These are phyloP conservation scores for Crithidia brevicula DNA, from an alignment of 208 protist genomes.

Conservation along the genomic window DNA sequence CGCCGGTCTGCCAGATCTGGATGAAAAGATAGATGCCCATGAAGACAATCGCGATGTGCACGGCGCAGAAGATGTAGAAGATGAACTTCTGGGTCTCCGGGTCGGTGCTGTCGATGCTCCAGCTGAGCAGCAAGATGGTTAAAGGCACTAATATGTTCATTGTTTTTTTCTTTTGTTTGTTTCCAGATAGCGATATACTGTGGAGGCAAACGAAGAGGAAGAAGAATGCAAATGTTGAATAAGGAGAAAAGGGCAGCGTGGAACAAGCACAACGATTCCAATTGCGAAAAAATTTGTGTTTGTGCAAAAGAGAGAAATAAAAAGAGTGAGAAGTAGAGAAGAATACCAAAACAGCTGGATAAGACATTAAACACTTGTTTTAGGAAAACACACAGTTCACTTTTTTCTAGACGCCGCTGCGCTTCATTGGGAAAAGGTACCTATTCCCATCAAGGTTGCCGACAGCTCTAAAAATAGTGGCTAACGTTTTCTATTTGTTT, in stretches of 20 bases:
- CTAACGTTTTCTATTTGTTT: too few species aligned
- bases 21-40: conserved; percentile 53
- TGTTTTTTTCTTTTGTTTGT: background rate
- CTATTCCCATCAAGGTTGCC: too few species aligned
- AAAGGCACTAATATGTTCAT: conserved; percentile 82
- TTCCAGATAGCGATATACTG: too few species aligned
- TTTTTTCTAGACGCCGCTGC: too few species aligned
- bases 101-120: conserved; percentile 86
- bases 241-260: too few species aligned
- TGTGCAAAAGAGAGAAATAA: background rate
- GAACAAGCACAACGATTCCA: too few species aligned
- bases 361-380: too few species aligned
- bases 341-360: too few species aligned
- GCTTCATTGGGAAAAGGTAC: background rate
- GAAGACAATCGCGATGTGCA: conserved; percentile 55
- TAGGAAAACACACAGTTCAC: too few species aligned
- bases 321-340: background rate
- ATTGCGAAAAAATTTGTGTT: too few species aligned
- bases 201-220: conserved; percentile 2
- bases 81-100: conserved; percentile 61
- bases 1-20: conserved; percentile 49
- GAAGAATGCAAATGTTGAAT: too few species aligned
- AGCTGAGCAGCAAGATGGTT: conserved; percentile 72
- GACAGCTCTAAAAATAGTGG: too few species aligned
- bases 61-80: conserved; percentile 51